Conservation (phyloP, 2,329 filamentous ascomycete species). For the Cytospora chrysosperma region DNA sequence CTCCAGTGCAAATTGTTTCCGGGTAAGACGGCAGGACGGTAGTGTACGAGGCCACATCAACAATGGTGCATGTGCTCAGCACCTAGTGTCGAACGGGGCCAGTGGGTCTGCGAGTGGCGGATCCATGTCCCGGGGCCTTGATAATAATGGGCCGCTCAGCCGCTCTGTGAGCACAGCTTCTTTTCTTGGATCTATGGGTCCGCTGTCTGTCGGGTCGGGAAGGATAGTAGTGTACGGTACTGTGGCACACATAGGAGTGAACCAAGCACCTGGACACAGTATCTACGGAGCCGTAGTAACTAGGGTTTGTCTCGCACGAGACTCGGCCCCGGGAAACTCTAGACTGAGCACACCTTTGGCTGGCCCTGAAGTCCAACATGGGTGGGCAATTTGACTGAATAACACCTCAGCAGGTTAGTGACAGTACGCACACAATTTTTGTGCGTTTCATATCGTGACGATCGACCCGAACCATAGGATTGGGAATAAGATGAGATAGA, state of each 20-base stretch:
- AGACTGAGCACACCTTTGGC: not conserved
- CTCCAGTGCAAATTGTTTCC: not conserved
- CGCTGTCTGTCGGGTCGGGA: not conserved
- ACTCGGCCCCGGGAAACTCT: conserved; percentile 3
- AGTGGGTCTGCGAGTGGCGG: not conserved
- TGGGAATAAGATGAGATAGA: not conserved
- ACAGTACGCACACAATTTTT: not conserved
- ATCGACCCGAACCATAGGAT: not conserved
- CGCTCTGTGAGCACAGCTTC: not conserved
- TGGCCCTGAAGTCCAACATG: not conserved
- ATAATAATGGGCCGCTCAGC: not conserved
- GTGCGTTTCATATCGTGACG: not conserved
- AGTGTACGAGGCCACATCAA: not conserved
- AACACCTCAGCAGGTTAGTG: too few relatives aligned
- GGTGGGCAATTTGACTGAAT: too few relatives aligned
- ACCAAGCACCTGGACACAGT: not conserved
- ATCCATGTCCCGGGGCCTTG: conserved; percentile 4
- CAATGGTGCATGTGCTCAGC: not conserved
- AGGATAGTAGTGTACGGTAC: not conserved
- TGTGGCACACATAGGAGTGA: too few relatives aligned
- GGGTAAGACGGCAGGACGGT: conserved; percentile 1
- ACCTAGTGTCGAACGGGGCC: not conserved
- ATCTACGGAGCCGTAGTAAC: too few relatives aligned
- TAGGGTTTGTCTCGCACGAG: conserved; percentile 1
- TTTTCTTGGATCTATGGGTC: not conserved